Base-by-base conservation (phyloP, 352 stramenopile species). In the Aphanomyces astaci region DNA sequence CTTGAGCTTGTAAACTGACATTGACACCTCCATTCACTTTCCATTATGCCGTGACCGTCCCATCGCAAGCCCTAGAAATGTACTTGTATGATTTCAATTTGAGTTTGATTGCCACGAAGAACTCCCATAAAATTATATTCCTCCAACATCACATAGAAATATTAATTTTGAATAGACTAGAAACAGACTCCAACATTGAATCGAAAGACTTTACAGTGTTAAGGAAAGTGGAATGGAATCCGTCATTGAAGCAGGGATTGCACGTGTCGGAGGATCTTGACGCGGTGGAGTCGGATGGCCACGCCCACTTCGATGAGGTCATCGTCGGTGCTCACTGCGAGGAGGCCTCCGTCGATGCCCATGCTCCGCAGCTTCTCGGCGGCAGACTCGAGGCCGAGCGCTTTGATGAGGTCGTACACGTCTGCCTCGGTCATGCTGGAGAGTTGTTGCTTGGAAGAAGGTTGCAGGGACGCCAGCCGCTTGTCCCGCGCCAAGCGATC, bases 301-400 rank as follows among this genome's bases (percentile, higher is more conserved):
- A 94, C 73, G 30, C 85, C 85, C 31, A 94, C 72, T 45, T 94
- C 83, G 40, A 88, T 73, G 0, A 94, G 64, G 36, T 94, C 83
- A 4, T 53, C 60, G 17, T 87, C 74, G 1, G 75, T 84, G 48
- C 62, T 68, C 10, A 59, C 79, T 0, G 66, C 48, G 13, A 92
- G 69, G n/a, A 92, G 56, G 22, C 63, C 57, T 9, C 85, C 85
- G 49, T 91, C 83, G 65, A 93, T 90, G 24, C 82, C 81, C 25
- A 81, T 73, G 17, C 66, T 60, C 9, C 70, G 70, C 11, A 93
- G 76, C 24, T 75, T 65, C 17, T 71, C 71, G 4, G 78, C 85
- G 53, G 80, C 86, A 17, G 63, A 15, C 56, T 64, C 13, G 17
- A 70, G 63, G 7, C 81, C 81, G 5, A 90, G 68, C 3, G 74